Evolutionary conservation across 1,284 basidiomycete genomes (phyloP), one percentile per base, ranked within the genome.

Genomic region (Ceratobasidium sp.): DNA sequence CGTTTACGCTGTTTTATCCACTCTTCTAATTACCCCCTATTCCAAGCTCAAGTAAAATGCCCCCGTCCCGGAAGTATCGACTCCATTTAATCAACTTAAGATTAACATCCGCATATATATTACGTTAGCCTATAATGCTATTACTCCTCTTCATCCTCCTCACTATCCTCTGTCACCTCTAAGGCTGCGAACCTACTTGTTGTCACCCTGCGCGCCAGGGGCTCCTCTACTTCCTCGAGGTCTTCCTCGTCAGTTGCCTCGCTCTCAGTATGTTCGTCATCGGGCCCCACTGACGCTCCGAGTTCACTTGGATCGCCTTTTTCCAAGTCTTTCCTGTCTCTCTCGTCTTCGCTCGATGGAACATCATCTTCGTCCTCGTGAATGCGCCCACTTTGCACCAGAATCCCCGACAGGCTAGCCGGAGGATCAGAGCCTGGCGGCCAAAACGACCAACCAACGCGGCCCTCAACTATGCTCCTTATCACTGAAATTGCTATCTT

Each of bases 401-500:
- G 90, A 93, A 76, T 93, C 88, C 3, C 93, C 87, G 27, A 80
- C 79, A 78, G 51, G 76, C 74, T 54, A 76, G 77, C 24, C 76
- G 73, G 45, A 84, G 65, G 72, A 36, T 50, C 47, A n/a, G 51
- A 72, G 44, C 81, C 86, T 19, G 89, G 90, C 5, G 94, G 93
- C 89, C 91, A 93, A 82, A 96, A 97, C 24, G 89, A 92, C 95
- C 95, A 97, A 51, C 86, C 85, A 67, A 96, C 86, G 78, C 86
- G 86, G 19, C 93, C 92, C 81, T 97, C 93, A 0, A 94, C 92
- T 27, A 96, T 84, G 7, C 88, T 84, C 60, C 94, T 89, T 77
- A 97, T 86, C 77, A 97, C 94, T 94, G 78, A 27, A 45, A 63
- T 17, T 8, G 27, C n/a, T 19, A 50, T 33, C 4, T 31, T 56